Evolutionary conservation across 2,329 filamentous ascomycete genomes (phyloP).

Genomic region (Beauveria sp.): DNA sequence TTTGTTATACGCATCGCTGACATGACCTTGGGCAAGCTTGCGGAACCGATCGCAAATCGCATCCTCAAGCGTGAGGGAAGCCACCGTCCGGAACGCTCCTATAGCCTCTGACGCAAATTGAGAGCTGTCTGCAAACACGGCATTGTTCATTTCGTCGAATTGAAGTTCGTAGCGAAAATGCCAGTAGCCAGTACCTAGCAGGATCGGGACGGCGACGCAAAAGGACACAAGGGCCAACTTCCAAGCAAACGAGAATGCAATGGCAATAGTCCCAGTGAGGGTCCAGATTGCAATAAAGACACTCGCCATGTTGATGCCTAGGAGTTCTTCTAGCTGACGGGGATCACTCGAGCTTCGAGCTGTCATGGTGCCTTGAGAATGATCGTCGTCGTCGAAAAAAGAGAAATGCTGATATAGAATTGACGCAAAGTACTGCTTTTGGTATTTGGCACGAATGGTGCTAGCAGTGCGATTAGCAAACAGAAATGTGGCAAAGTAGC

Average conservation of each 20-base stretch:
- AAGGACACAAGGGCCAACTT: constrained; percentile 63
- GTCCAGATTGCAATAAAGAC: constrained; percentile 57
- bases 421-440: constrained; percentile 52
- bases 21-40: constrained; percentile 50
- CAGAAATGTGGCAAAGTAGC: constrained; percentile 39
- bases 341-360: constrained; percentile 49
- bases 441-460: constrained; percentile 44
- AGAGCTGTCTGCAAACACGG: constrained; percentile 63
- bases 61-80: constrained; percentile 61
- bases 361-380: constrained; percentile 53
- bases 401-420: constrained; percentile 51
- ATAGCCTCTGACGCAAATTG: constrained; percentile 70
- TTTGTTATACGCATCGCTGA: constrained; percentile 50
- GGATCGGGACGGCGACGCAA: constrained; percentile 49
- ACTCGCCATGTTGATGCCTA: constrained; percentile 59
- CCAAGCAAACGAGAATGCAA: constrained; percentile 68
- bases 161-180: constrained; percentile 51
- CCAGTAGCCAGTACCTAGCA: constrained; percentile 39
- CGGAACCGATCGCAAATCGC: constrained; percentile 56
- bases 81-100: constrained; percentile 64
- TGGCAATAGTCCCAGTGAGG: constrained; percentile 54
- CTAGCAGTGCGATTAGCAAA: constrained; percentile 38
- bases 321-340: constrained; percentile 53
- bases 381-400: constrained; percentile 54
- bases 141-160: constrained; percentile 61